Conservation (phyloP, 148 eudicot genomes). For the Polygonum aviculare region DNA sequence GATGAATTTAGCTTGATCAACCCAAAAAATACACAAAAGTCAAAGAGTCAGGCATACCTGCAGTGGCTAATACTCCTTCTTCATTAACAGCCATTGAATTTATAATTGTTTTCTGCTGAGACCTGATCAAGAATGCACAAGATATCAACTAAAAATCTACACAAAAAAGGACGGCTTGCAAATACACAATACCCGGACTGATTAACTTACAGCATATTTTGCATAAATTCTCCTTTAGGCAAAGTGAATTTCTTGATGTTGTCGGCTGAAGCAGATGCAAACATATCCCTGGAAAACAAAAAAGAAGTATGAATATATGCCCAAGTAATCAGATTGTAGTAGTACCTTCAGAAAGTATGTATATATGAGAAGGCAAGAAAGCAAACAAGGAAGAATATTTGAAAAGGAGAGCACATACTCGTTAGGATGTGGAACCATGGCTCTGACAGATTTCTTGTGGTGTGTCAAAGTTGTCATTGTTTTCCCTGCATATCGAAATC, state of each 20-base stretch:
- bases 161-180: neutral
- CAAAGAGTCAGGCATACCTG: slow-evolving; percentile 36
- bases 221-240: slow-evolving; percentile 96
- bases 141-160: neutral
- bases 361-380: neutral
- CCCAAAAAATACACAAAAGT: neutral
- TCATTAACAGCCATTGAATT: slow-evolving; percentile 92
- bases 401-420: slow-evolving; percentile 40
- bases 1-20: neutral
- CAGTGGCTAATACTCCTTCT: slow-evolving; percentile 90
- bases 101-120: slow-evolving; percentile 92
- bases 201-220: slow-evolving; percentile 92
- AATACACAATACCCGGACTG: neutral
- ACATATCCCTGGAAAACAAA: slow-evolving; percentile 55
- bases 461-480: slow-evolving; percentile 87
- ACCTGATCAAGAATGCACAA: slow-evolving; percentile 30
- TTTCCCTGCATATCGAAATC: slow-evolving; percentile 41
- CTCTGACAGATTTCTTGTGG: slow-evolving; percentile 93
- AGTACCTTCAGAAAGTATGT: neutral
- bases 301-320: neutral
- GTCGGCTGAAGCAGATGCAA: slow-evolving; percentile 98
- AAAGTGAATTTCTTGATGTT: slow-evolving; percentile 85
- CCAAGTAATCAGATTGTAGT: neutral
- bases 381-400: neutral
- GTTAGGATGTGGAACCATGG: slow-evolving; percentile 84